phyloP scores from a whole-genome alignment of 345 rosid species.

The Linum trigynum region DNA sequence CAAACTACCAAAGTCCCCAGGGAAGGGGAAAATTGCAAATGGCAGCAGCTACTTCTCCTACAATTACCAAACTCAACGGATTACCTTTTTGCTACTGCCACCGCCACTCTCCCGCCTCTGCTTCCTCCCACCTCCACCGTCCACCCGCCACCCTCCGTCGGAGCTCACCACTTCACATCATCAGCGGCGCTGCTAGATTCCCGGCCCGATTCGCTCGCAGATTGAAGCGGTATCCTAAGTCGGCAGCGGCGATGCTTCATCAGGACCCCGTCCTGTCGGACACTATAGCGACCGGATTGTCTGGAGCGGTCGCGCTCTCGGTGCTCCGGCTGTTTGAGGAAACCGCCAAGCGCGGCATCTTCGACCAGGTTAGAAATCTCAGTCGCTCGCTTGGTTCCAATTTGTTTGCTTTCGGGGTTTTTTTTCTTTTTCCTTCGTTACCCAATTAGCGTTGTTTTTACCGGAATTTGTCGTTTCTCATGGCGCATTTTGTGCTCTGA shows the following conservation, averaged over 20 bases:
- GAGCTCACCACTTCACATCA: neutral
- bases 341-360: conserved; percentile 51
- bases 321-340: conserved; percentile 50
- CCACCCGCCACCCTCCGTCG: neutral
- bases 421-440: neutral
- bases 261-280: conserved; percentile 46
- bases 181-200: neutral
- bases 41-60: neutral
- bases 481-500: too few species aligned
- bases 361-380: conserved; percentile 40
- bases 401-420: neutral
- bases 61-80: neutral
- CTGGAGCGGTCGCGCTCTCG: conserved; percentile 34
- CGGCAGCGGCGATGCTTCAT: conserved; percentile 34
- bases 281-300: conserved; percentile 34
- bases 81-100: neutral
- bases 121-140: neutral
- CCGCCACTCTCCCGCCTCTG: neutral
- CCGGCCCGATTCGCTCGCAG: conserved; percentile 5
- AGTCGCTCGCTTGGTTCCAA: neutral
- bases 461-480: too few species aligned
- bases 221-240: conserved; percentile 10
- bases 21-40: neutral
- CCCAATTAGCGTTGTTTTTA: neutral
- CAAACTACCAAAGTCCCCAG: too few species aligned